Conservation (phyloP, 306 rosid species). For the Quercus agrifolia region DNA sequence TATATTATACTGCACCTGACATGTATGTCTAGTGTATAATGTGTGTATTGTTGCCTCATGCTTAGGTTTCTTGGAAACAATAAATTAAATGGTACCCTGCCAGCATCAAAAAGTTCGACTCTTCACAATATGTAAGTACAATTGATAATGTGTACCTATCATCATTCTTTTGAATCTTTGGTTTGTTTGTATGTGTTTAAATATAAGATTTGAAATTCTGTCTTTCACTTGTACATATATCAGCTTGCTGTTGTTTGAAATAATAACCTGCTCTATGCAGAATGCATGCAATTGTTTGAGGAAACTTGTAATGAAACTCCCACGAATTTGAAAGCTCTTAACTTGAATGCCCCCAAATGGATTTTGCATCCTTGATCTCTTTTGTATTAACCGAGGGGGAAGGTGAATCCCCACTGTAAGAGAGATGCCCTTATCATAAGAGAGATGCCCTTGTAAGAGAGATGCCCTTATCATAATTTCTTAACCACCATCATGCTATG, state of each 20-base stretch:
- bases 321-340: too few relatives aligned
- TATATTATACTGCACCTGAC: conserved; percentile 3
- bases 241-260: too few relatives aligned
- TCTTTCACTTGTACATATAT: too few relatives aligned
- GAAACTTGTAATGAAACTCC: too few relatives aligned
- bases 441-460: not conserved
- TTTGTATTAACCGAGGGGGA: not conserved
- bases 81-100: conserved; percentile 57
- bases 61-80: conserved; percentile 83
- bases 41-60: conserved; percentile 1
- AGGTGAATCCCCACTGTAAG: not conserved
- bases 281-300: too few relatives aligned
- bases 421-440: not conserved
- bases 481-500: not conserved
- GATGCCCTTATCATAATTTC: not conserved
- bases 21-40: not conserved
- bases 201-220: too few relatives aligned
- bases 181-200: not conserved
- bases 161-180: not conserved
- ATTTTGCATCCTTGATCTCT: not conserved
- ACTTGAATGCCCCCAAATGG: too few relatives aligned
- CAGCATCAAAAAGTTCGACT: conserved; percentile 37
- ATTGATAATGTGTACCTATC: not conserved
- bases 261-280: too few relatives aligned
- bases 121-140: conserved; percentile 58